Evolutionary conservation across 495 filamentous ascomycete species (phyloP), one percentile per base, ranked within the genome.

Genomic region (Aspergillus conjunctus): DNA sequence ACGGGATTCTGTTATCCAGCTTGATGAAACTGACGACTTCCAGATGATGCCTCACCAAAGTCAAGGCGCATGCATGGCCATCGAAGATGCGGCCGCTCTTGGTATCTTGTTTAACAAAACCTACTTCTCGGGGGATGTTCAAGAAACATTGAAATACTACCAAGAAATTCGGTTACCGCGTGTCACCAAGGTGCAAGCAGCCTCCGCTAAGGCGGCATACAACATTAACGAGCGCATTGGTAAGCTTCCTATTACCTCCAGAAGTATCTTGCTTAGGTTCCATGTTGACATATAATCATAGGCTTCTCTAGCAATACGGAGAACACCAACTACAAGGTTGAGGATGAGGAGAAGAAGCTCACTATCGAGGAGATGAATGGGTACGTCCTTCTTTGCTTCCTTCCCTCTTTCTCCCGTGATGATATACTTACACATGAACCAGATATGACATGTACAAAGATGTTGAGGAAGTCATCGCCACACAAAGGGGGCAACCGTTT

Each of bases 281-380:
- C 44, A 48, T 0, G 17, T 21, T 20, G 6, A 48, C n/a, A 26
- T 5, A 48, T 48, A 3, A 30, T 17, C 4, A 32, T 51, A 73
- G 79, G 79, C 1, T 82, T 82, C 62, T 81, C 77, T 12, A 73
- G 69, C 51, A 81, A 82, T 51, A 79, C 71, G 9, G 49, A 70
- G 34, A 79, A 62, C 39, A 57, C 73, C 14, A 68, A 69, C n/a
- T 81, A 82, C 60, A 78, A 73, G 52, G 79, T 81, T 5, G 72
- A 73, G 43, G 73, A 80, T 60, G 69, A 76, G 60, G 77, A 78
- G 59, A 71, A 76, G 49, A 78, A 79, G 31, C 59, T 83, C n/a
- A 83, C 79, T 0, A 80, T 81, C 37, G 79, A 81, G 58, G 79
- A 83, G 51, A 83, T 83, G 78, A 81, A 83, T 52, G 66, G 66